phyloP scores from a whole-genome alignment of 768 basidiomycete species.

The Serendipita vermifera region DNA sequence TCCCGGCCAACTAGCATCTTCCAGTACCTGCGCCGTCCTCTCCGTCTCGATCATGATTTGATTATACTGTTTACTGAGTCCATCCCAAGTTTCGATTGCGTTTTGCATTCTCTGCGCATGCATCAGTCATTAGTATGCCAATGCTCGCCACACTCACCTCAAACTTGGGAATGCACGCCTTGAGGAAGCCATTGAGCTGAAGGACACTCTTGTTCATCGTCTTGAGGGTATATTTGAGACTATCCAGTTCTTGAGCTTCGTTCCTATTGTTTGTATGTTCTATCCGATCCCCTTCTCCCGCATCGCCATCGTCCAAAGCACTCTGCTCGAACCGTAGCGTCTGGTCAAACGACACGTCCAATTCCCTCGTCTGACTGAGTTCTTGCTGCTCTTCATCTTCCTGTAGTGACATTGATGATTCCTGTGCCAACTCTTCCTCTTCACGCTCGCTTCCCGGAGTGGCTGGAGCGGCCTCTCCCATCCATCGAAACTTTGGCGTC shows the following conservation, averaged over 20 bases:
- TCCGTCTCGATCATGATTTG: not conserved
- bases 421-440: not conserved
- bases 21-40: not conserved
- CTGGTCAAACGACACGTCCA: not conserved
- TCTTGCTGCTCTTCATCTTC: no score
- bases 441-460: not conserved
- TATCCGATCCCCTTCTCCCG: not conserved
- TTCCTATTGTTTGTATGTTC: not conserved
- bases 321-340: not conserved
- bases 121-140: not conserved
- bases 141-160: not conserved
- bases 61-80: not conserved
- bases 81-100: not conserved
- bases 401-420: no score
- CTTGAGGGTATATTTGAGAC: not conserved
- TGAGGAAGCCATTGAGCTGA: not conserved
- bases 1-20: not conserved
- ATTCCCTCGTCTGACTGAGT: no score
- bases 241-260: not conserved
- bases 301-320: not conserved
- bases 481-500: slow-evolving; percentile 3
- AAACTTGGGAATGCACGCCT: not conserved
- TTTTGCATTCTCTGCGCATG: not conserved
- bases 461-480: slow-evolving; percentile 1
- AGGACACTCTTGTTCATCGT: not conserved